Percentiles rank a stretch among this genome's conserved stretches.
These are phyloP conservation scores for Barnettozyma hawaiiensis DNA, from an alignment of 1,139 yeast genomes.

Conservation along the genomic window DNA sequence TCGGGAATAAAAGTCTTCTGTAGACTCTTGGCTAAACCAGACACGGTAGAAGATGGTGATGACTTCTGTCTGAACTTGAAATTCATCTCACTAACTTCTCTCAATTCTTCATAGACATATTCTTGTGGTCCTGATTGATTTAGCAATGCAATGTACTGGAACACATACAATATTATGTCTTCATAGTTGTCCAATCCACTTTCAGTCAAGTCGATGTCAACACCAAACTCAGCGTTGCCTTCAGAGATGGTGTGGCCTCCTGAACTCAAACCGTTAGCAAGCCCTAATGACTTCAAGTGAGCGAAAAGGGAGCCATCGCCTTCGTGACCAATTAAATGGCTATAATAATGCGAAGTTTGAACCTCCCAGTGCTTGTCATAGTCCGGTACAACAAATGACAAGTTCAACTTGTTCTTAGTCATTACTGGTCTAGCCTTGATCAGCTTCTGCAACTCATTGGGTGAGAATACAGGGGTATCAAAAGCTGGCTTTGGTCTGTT, in stretches of 20 bases:
- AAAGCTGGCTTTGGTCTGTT: conserved; percentile 48
- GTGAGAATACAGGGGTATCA: conserved; percentile 37
- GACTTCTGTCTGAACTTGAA: conserved; percentile 68
- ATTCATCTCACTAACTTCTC: conserved; percentile 39
- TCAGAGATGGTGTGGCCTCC: conserved; percentile 68
- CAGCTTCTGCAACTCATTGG: conserved; percentile 46
- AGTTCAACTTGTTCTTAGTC: conserved; percentile 62
- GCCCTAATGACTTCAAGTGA: conserved; percentile 62
- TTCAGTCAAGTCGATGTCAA: conserved; percentile 72
- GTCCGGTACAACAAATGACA: conserved; percentile 73
- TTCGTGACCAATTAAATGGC: conserved; percentile 90
- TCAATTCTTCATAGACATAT: conserved; percentile 47
- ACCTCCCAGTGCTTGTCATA: conserved; percentile 58
- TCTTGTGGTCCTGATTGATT: conserved; percentile 50
- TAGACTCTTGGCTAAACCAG: conserved; percentile 43
- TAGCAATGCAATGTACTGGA: conserved; percentile 68
- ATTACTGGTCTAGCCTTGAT: conserved; percentile 76
- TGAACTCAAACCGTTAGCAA: conserved; percentile 76
- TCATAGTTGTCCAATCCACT: conserved; percentile 64
- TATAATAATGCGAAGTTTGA: conserved; percentile 63
- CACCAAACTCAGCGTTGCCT: conserved; percentile 60
- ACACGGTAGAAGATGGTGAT: conserved; percentile 55
- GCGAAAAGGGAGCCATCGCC: conserved; percentile 76
- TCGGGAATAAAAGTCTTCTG: conserved; percentile 56
- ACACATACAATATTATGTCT: conserved; percentile 50